Conservation (phyloP, 805 yeast genomes). For the Cyberlindnera sargentensis region DNA sequence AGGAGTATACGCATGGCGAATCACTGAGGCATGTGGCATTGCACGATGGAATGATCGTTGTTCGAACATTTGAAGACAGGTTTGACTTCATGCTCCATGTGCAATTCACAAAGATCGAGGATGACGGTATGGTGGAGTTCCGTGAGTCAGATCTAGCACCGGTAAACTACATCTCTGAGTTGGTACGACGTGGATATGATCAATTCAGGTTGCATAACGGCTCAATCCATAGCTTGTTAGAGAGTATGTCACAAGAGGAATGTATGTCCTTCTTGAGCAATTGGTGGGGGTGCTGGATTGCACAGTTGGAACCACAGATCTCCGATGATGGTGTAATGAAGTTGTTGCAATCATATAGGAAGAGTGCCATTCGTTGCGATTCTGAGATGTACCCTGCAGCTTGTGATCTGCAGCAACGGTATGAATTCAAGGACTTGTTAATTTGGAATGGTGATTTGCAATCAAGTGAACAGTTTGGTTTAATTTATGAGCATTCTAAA, state of each 20-base stretch:
- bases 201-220: constrained; percentile 23
- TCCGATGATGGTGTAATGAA: constrained; percentile 30
- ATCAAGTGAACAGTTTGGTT: constrained; percentile 13
- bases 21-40: constrained; percentile 22
- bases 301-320: constrained; percentile 22
- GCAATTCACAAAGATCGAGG: constrained; percentile 11
- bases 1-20: constrained; percentile 11
- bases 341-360: constrained; percentile 20
- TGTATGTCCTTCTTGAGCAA: constrained; percentile 13
- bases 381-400: constrained; percentile 4
- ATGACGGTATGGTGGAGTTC: constrained; percentile 10
- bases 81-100: constrained; percentile 24
- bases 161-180: constrained; percentile 17
- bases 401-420: constrained; percentile 3
- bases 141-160: constrained; percentile 19
- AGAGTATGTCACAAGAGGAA: constrained; percentile 14
- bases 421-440: constrained; percentile 14
- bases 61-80: constrained; percentile 23
- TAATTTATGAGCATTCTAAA: constrained; percentile 16
- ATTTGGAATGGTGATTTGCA: constrained; percentile 11
- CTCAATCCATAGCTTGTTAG: constrained; percentile 10
- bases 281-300: constrained; percentile 35
- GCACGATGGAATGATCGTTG: constrained; percentile 22
- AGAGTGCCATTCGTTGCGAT: constrained; percentile 12
- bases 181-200: constrained; percentile 22